Conservation (phyloP, 2,329 filamentous ascomycete species). For the Talaromyces pinophilus region DNA sequence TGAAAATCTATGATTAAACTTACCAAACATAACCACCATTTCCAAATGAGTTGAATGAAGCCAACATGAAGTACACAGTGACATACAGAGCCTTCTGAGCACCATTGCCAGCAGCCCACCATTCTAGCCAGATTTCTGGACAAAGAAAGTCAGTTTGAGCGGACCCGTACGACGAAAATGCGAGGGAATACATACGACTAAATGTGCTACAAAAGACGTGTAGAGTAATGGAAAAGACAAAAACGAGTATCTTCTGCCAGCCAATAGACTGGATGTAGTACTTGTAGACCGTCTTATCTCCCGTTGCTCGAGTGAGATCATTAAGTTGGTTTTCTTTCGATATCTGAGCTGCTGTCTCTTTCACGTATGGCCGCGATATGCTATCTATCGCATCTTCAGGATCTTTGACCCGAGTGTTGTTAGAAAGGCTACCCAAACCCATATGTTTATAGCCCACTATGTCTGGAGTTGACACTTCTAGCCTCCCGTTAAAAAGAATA, state of each 20-base stretch:
- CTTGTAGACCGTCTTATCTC: conserved; percentile 46
- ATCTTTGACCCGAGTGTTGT: conserved; percentile 19
- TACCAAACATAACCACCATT: conserved; percentile 36
- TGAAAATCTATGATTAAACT: not conserved
- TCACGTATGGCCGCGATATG: conserved; percentile 2
- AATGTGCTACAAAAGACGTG: conserved; percentile 46
- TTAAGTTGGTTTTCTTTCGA: conserved; percentile 31
- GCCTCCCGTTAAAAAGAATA: conserved; percentile 40
- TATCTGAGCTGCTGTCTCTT: conserved; percentile 22
- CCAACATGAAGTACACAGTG: conserved; percentile 43
- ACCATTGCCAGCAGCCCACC: conserved; percentile 42
- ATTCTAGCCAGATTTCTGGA: conserved; percentile 44
- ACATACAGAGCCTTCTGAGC: conserved; percentile 37
- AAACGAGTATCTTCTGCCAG: conserved; percentile 36
- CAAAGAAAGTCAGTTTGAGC: not conserved
- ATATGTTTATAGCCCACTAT: conserved; percentile 4
- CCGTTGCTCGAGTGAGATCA: conserved; percentile 29
- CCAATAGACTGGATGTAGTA: conserved; percentile 46
- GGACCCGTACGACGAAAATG: not conserved
- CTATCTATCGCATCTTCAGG: not conserved
- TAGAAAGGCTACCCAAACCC: not conserved
- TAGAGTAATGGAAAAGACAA: conserved; percentile 39
- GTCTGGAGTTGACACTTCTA: conserved; percentile 36
- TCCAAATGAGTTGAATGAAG: conserved; percentile 38
- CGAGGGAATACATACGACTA: conserved; percentile 12